A percentile compares a stretch with the other conserved stretches of the same genome.
Conservation (phyloP, 805 yeast species). For the Yarrowia sp. region DNA sequence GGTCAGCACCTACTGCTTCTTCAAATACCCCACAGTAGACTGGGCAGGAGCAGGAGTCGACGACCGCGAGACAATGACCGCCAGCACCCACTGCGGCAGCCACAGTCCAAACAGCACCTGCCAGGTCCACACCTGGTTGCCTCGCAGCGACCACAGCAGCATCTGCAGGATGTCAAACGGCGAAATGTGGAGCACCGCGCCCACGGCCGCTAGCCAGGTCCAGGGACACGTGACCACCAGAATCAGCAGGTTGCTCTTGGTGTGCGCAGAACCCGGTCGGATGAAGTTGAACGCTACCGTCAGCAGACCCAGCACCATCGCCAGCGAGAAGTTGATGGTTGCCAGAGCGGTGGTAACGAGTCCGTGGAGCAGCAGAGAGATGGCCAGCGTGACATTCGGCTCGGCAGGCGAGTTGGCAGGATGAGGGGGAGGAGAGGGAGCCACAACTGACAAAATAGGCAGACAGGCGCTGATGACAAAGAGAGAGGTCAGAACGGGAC, state of each 20-base stretch:
- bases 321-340: slow-evolving; percentile 84
- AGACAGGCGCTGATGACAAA: slow-evolving; percentile 22
- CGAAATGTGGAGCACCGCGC: slow-evolving; percentile 39
- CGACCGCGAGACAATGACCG: slow-evolving; percentile 40
- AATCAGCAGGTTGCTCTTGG: slow-evolving; percentile 45
- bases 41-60: background rate
- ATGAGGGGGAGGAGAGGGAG: slow-evolving; percentile 40
- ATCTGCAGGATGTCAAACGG: slow-evolving; percentile 55
- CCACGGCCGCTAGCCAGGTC: slow-evolving; percentile 49
- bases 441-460: slow-evolving; percentile 26
- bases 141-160: slow-evolving; percentile 67
- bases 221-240: slow-evolving; percentile 61
- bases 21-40: slow-evolving; percentile 39
- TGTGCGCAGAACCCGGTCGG: slow-evolving; percentile 49
- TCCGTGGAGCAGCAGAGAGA: slow-evolving; percentile 67
- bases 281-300: slow-evolving; percentile 78
- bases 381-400: slow-evolving; percentile 49
- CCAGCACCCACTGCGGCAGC: slow-evolving; percentile 78
- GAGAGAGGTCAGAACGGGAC: slow-evolving; percentile 19
- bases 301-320: slow-evolving; percentile 71
- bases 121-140: slow-evolving; percentile 87
- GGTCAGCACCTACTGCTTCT: background rate
- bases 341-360: slow-evolving; percentile 73
- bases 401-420: slow-evolving; percentile 23
- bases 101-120: slow-evolving; percentile 73